Evolutionary conservation across 2,329 filamentous ascomycete species (phyloP).

Genomic region (Chlorencoelia australis): DNA sequence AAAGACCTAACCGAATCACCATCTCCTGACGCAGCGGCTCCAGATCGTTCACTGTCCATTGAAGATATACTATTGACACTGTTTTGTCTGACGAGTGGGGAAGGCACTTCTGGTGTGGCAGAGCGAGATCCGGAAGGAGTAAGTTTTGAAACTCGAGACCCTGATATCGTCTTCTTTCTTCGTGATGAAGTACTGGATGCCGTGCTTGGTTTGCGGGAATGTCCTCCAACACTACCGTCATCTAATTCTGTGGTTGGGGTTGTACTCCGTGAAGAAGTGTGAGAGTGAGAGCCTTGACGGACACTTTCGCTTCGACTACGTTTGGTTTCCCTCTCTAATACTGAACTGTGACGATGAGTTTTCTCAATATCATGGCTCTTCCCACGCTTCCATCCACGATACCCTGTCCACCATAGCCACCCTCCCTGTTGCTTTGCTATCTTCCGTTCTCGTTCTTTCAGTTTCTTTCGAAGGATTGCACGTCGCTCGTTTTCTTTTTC

Average conservation of each 20-base stretch:
- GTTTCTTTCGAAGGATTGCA: conserved; percentile 56
- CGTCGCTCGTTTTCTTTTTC: conserved; percentile 90
- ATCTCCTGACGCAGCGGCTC: conserved; percentile 14
- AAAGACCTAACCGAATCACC: conserved; percentile 10
- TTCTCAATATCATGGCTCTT: conserved; percentile 25
- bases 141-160: conserved; percentile 16
- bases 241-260: conserved; percentile 26
- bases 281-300: conserved; percentile 24
- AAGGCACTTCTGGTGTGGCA: conserved; percentile 23
- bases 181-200: conserved; percentile 22
- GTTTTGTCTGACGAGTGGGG: conserved; percentile 23
- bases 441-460: conserved; percentile 58
- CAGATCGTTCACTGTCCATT: conserved; percentile 20
- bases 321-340: conserved; percentile 21
- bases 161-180: conserved; percentile 19
- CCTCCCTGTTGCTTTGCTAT: conserved; percentile 58
- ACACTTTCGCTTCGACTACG: conserved; percentile 23
- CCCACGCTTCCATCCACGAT: conserved; percentile 40
- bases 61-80: conserved; percentile 25
- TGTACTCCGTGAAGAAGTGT: conserved; percentile 28
- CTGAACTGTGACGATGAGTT: conserved; percentile 16
- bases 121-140: conserved; percentile 21
- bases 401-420: conserved; percentile 82
- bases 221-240: conserved; percentile 16
- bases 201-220: conserved; percentile 21